Base-by-base conservation (phyloP, 192 early-diverging fungal species). In the Bifiguratus adelaidae region DNA sequence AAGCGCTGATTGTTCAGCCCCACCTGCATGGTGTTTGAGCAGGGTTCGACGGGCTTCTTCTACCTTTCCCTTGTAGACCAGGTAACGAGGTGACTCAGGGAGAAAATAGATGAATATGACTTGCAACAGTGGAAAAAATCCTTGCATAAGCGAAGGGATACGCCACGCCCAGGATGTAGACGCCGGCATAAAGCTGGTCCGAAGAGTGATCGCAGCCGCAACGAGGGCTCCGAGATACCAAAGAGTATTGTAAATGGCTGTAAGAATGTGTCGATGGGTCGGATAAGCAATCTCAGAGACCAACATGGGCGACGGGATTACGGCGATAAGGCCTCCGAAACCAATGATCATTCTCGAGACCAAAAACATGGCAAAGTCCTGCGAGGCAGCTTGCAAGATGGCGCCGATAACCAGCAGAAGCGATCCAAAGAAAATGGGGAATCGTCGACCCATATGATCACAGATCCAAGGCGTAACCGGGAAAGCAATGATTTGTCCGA, bases 81-180 rank as follows among this genome's bases (percentile, higher is more conserved):
- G 24, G 28, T 30, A 45, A 30, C 44, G 29, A 30, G 44, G 44
- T 0, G 44, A 45, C 32, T 45, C 44, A 1, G 44, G 44, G 18
- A 45, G 27, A 15, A 30, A 30, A 30, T 21, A 45, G 27, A 45
- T 45, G 44, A 45, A 45, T 26, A 45, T 7, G 13, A 45, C 44
- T 12, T 45, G 44, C 7, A 45, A 30, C 0, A 45, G 16, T 19
- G 44, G 32, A 30, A 45, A 45, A 7, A 45, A 18, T 19, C 44
- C 44, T 30, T 45, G 44, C 29, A 45, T 26, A 30, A 45, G 23
- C 6, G 44, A 45, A 45, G 44, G 44, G 13, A 45, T 45, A 30
- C 44, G 29, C 44, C 44, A 45, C 29, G 28, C 32, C 44, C 44
- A 45, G 19, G 29, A 26, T 9, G 18, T 45, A 20, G 22, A 25